Evolutionary conservation across 2,329 filamentous ascomycete species (phyloP), one percentile per base, ranked within the genome.

Genomic region (Penicillium brevicompactum): DNA sequence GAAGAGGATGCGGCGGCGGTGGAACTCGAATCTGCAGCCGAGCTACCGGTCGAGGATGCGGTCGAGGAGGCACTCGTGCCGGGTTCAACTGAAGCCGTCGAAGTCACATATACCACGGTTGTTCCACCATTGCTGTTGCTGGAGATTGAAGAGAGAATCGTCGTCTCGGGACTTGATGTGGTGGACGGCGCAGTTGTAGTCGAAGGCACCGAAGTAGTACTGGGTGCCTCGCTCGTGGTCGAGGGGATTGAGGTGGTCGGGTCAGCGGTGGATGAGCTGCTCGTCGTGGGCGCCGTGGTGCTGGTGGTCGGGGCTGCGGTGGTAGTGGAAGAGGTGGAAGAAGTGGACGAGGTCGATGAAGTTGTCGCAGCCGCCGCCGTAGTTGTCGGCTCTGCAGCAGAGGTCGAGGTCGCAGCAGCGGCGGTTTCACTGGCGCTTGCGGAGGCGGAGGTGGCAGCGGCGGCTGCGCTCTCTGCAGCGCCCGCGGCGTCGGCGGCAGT

Each of bases 21-120:
- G 34, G 68, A 64, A 5, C 65, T 56, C 7, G 69, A 60, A 14
- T 71, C 61, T 5, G 64, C 55, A 2, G 69, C 63, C 2, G 68
- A 52, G 32, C 48, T 44, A 32, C 54, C 57, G 9, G 45, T 54
- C 5, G 49, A 24, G 46, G 59, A 57, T 21, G 50, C n/a, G 31
- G 14, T 64, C 13, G 71, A 56, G n/a, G 69, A 59, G 8, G 66
- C 47, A 11, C 60, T 60, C 8, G 55, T 55, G 30, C 53, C 57
- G 6, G 58, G 13, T 13, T 37, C 13, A 13, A n/a, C 60, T 10
- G 63, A 34, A 9, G 52, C 53, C 11, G 52, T 42, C 5, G 56
- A 53, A 4, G 59, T 55, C n/a, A 59, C 46, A 18, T 55, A 38
- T 22, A 56, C 30, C 21, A 65, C 46, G 10, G 59, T 60, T 10